Percentiles rank a stretch among this genome's conserved stretches.
phyloP scores from a whole-genome alignment of 2,329 filamentous ascomycete genomes.

The Fusarium albidum region DNA sequence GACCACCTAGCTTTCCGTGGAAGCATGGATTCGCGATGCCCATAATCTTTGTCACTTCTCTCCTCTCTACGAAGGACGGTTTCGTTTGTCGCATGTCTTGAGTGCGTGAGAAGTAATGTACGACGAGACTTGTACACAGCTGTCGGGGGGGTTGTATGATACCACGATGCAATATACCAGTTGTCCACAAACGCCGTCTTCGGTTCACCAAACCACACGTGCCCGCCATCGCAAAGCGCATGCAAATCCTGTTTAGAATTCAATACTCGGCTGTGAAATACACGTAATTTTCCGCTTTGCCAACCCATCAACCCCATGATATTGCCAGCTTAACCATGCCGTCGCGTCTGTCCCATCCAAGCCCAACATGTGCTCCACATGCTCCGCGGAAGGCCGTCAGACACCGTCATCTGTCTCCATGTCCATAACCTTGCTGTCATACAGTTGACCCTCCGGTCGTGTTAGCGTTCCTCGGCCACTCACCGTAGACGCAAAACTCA shows the following conservation, averaged over 20 bases:
- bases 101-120: slow-evolving; percentile 30
- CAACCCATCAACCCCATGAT: not conserved
- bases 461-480: no score
- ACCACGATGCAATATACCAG: slow-evolving; percentile 37
- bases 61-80: slow-evolving; percentile 33
- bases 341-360: not conserved
- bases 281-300: not conserved
- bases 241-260: not conserved
- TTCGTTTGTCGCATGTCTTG: slow-evolving; percentile 34
- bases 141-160: slow-evolving; percentile 35
- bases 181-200: slow-evolving; percentile 8
- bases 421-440: no score
- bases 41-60: slow-evolving; percentile 19
- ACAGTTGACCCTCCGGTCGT: no score
- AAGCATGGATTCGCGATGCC: slow-evolving; percentile 2
- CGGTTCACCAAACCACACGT: not conserved
- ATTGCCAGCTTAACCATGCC: not conserved
- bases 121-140: slow-evolving; percentile 30
- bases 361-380: no score
- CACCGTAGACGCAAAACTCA: no score
- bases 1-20: not conserved
- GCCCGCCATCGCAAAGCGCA: not conserved
- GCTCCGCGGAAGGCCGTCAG: no score
- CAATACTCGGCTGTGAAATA: not conserved
- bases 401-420: no score